Base-by-base conservation (phyloP, 2,329 filamentous ascomycete genomes). In the Diaporthe sp. region DNA sequence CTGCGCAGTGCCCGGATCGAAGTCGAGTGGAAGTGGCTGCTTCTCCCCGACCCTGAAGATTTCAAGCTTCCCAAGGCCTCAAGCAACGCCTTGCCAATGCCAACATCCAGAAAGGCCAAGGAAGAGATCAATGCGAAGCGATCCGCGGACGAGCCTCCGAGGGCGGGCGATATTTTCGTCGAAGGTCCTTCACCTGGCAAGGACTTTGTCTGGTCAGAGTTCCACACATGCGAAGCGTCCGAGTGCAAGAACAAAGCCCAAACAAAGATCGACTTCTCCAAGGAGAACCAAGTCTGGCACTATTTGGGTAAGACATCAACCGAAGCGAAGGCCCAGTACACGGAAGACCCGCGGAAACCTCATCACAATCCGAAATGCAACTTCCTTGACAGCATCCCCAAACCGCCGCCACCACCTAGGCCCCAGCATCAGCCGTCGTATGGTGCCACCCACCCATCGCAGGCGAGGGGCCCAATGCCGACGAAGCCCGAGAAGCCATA, bases 291-390 rank as follows among this genome's bases (percentile, higher is more conserved):
- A 82, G 84, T 98, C 25, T 98, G 96, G 95, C 91, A 95, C 85
- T 98, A 98, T 83, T 89, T 99, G 76, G 95, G 95, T 44, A 92
- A 92, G 82, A 91, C 90, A 28, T 98, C 96, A 31, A 98, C 96
- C 9, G 96, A 98, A 81, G 94, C 95, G 72, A 95, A 93, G 83
- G 93, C 95, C 37, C 95, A 97, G 82, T 99, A 97, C 85, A 98
- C 96, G 6, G 94, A 97, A 80, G 92, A 98, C 84, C 91, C 90
- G 58, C 78, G 81, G 12, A 88, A 84, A 17, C 88, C 85, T n/a
- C 86, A 86, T 61, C 89, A 95, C 83, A 94, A 95, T 76, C 85
- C 88, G 2, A 92, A 90, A 84, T 92, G 92, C 78, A 94, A 93
- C 81, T 96, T 93, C 83, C 83, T 95, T 81, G 93, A 95, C 61